These are phyloP conservation scores for Pseudopyrenochaeta lycopersici DNA, from an alignment of 2,329 filamentous ascomycete genomes.

Conservation along the genomic window DNA sequence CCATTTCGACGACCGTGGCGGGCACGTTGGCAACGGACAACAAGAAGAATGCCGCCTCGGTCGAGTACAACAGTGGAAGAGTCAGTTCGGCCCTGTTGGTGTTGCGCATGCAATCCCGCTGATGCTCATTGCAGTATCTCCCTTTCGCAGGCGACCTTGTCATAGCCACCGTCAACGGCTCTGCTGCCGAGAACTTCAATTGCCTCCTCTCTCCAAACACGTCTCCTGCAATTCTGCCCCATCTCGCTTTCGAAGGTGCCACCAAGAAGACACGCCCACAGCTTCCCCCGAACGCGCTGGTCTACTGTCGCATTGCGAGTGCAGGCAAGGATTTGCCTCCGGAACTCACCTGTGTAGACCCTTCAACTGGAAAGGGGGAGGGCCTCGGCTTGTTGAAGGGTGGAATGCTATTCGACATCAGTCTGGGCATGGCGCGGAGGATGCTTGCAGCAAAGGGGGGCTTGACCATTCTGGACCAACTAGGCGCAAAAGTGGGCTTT, in stretches of 20 bases:
- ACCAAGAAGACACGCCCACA: slow-evolving; percentile 90
- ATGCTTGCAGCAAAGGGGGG: slow-evolving; percentile 70
- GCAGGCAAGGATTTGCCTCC: slow-evolving; percentile 73
- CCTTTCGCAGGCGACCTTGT: slow-evolving; percentile 85
- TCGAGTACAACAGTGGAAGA: slow-evolving; percentile 75
- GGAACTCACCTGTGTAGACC: slow-evolving; percentile 89
- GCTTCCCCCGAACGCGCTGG: slow-evolving; percentile 76
- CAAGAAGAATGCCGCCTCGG: slow-evolving; percentile 79
- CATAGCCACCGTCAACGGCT: slow-evolving; percentile 84
- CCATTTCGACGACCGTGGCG: slow-evolving; percentile 73
- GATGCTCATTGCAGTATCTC: slow-evolving; percentile 68
- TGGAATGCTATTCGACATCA: slow-evolving; percentile 87
- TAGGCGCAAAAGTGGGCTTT: slow-evolving; percentile 85
- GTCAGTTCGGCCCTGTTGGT: slow-evolving; percentile 57
- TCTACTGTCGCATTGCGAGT: slow-evolving; percentile 85
- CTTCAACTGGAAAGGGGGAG: slow-evolving; percentile 85
- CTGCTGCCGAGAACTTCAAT: slow-evolving; percentile 79
- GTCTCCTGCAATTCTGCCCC: slow-evolving; percentile 74
- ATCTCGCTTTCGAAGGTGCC: slow-evolving; percentile 91
- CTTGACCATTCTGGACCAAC: slow-evolving; percentile 78
- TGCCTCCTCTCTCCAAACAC: slow-evolving; percentile 75
- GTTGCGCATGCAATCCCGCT: slow-evolving; percentile 17
- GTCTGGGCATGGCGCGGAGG: slow-evolving; percentile 81
- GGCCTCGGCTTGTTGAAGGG: slow-evolving; percentile 84
- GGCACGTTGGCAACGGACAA: slow-evolving; percentile 73